phyloP scores from a whole-genome alignment of 257 asterid species.

The Fraxinus anomala region DNA sequence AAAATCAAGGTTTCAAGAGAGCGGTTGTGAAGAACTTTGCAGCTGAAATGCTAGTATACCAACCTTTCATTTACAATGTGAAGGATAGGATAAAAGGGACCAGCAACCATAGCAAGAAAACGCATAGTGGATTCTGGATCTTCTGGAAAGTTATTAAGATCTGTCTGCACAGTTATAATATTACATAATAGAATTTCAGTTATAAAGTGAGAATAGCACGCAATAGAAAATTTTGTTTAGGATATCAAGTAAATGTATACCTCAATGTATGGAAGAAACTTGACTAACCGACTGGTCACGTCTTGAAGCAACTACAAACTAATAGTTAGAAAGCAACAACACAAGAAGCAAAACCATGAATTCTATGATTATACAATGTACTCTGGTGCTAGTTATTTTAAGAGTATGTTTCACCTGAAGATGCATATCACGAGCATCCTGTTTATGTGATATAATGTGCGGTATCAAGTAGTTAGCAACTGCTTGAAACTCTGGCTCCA shows the following conservation, averaged over 20 bases:
- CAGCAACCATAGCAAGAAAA: conserved; percentile 92
- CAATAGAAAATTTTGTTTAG: conserved; percentile 25
- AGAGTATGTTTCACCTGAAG: conserved; percentile 70
- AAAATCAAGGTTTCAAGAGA: conserved; percentile 20
- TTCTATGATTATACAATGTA: conserved; percentile 12
- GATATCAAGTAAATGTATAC: conserved; percentile 41
- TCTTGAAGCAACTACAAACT: conserved; percentile 82
- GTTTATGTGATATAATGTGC: conserved; percentile 75
- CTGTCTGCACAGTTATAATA: conserved; percentile 60
- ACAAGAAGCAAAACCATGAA: conserved; percentile 19
- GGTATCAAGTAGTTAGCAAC: conserved; percentile 79
- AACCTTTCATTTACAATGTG: conserved; percentile 84
- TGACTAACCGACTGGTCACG: conserved; percentile 71
- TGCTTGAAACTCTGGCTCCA: conserved; percentile 93
- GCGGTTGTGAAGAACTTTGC: conserved; percentile 22
- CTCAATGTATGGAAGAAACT: conserved; percentile 95
- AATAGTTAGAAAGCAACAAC: conserved; percentile 43
- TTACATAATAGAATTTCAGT: conserved; percentile 32
- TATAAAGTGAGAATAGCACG: conserved; percentile 20
- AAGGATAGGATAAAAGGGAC: conserved; percentile 91
- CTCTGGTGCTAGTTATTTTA: conserved; percentile 20
- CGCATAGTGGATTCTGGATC: conserved; percentile 78
- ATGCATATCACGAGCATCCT: conserved; percentile 74
- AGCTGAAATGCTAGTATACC: conserved; percentile 31
- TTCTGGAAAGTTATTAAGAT: conserved; percentile 79